Evolutionary conservation across 208 protist genomes (phyloP).

Genomic region (Naegleria gruberi): DNA sequence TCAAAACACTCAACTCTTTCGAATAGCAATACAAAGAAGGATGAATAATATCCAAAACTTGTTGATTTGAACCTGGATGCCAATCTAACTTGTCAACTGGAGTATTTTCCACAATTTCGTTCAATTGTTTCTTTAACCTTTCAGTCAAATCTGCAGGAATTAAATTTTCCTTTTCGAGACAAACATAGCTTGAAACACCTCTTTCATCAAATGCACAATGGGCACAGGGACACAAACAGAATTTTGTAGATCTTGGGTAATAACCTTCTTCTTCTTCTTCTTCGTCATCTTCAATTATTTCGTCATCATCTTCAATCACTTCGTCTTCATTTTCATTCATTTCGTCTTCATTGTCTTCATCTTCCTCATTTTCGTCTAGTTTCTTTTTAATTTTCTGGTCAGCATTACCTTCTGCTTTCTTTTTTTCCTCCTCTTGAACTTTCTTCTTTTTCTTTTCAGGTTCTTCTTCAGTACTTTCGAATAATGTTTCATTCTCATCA

Average conservation of each 20-base stretch:
- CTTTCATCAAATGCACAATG: not conserved
- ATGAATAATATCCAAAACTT: slow-evolving; percentile 47
- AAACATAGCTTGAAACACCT: not conserved
- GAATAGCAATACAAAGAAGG: slow-evolving; percentile 45
- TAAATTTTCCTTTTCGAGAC: not conserved
- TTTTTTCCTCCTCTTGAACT: too few relatives aligned
- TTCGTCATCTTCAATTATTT: not conserved
- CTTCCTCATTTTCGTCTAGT: not conserved
- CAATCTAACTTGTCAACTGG: not conserved
- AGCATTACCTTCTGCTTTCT: too few relatives aligned
- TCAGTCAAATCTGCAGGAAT: not conserved
- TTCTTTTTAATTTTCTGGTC: too few relatives aligned
- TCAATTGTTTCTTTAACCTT: not conserved
- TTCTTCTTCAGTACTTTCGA: too few relatives aligned
- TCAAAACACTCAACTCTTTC: slow-evolving; percentile 2
- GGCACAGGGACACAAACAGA: not conserved
- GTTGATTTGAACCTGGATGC: not conserved
- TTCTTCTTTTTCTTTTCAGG: too few relatives aligned
- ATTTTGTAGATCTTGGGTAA: not conserved
- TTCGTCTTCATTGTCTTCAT: not conserved
- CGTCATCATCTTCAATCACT: not conserved
- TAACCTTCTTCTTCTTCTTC: not conserved
- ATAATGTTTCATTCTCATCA: too few relatives aligned
- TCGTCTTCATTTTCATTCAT: not conserved
- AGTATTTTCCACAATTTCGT: not conserved